These are phyloP conservation scores for Ricinus communis DNA, from an alignment of 345 rosid species.

Conservation along the genomic window DNA sequence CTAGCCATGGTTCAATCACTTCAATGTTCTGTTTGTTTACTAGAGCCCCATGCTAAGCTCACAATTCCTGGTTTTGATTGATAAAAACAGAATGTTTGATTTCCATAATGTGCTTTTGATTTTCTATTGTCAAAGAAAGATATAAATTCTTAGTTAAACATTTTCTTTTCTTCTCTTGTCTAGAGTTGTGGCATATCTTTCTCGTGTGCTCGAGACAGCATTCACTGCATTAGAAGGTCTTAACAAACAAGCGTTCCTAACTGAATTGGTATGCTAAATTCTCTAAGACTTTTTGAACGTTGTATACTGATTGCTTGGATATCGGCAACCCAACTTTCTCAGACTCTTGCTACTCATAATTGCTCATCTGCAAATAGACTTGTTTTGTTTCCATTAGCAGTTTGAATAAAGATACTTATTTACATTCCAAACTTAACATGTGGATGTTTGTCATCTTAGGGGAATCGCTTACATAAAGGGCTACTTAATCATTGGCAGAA, in stretches of 20 bases:
- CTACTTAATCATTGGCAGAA: constrained; percentile 94
- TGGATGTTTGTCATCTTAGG: constrained; percentile 40
- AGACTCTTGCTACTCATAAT: constrained; percentile 3
- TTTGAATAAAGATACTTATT: not conserved
- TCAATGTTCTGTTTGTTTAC: not conserved
- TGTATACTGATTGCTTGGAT: not conserved
- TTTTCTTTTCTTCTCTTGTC: constrained; percentile 13
- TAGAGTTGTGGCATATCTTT: constrained; percentile 95
- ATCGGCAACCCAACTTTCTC: not conserved
- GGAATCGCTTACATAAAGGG: constrained; percentile 79
- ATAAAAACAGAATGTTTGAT: not conserved
- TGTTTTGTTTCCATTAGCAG: not conserved
- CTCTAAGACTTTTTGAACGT: constrained; percentile 15
- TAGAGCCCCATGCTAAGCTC: not conserved
- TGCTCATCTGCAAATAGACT: not conserved
- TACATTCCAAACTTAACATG: not conserved
- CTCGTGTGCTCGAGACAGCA: constrained; percentile 94
- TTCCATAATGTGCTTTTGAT: not conserved
- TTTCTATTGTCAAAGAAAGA: not conserved
- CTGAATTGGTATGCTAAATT: constrained; percentile 71
- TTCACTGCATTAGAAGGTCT: constrained; percentile 95
- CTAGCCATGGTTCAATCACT: not conserved
- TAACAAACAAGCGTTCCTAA: constrained; percentile 95
- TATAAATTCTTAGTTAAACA: not conserved
- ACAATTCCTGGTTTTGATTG: not conserved